These are phyloP conservation scores for Kodamaea jinghongensis DNA, from an alignment of 805 yeast genomes.

Conservation along the genomic window DNA sequence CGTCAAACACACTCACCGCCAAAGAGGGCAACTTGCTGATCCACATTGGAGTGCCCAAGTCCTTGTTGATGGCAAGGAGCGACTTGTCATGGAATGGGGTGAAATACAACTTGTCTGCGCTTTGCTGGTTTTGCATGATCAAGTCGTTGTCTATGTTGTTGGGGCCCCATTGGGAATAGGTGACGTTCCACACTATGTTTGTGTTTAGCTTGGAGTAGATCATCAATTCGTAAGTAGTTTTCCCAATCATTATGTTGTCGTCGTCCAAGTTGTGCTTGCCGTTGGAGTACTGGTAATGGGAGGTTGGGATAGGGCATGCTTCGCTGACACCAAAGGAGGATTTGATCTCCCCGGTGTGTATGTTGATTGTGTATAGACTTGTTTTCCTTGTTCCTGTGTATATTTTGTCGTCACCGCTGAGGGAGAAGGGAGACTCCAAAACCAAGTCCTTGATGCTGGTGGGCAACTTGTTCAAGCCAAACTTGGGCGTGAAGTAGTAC, in stretches of 20 bases:
- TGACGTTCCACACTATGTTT: constrained; percentile 70
- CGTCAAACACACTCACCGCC: constrained; percentile 77
- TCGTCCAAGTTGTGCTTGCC: constrained; percentile 1
- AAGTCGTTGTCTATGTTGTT: constrained; percentile 72
- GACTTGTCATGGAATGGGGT: constrained; percentile 84
- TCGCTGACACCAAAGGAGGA: constrained; percentile 59
- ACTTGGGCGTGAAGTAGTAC: constrained; percentile 71
- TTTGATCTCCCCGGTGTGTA: constrained; percentile 69
- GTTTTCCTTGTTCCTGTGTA: constrained; percentile 85
- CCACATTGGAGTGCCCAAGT: constrained; percentile 77
- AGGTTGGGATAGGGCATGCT: constrained; percentile 35
- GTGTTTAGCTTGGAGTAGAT: constrained; percentile 73
- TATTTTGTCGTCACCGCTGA: constrained; percentile 70
- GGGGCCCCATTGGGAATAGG: constrained; percentile 89
- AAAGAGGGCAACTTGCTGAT: constrained; percentile 67
- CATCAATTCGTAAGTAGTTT: constrained; percentile 65
- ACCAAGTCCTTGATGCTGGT: constrained; percentile 76
- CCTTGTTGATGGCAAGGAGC: constrained; percentile 68
- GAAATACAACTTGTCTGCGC: constrained; percentile 72
- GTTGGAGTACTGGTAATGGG: constrained; percentile 16
- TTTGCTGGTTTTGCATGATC: constrained; percentile 44
- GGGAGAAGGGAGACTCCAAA: constrained; percentile 79
- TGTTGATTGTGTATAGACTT: constrained; percentile 69
- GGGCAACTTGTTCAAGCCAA: constrained; percentile 80
- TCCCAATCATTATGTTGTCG: constrained; percentile 58